Evolutionary conservation across 2,329 filamentous ascomycete genomes (phyloP), one percentile per base, ranked within the genome.

Genomic region (Fusarium proliferatum): DNA sequence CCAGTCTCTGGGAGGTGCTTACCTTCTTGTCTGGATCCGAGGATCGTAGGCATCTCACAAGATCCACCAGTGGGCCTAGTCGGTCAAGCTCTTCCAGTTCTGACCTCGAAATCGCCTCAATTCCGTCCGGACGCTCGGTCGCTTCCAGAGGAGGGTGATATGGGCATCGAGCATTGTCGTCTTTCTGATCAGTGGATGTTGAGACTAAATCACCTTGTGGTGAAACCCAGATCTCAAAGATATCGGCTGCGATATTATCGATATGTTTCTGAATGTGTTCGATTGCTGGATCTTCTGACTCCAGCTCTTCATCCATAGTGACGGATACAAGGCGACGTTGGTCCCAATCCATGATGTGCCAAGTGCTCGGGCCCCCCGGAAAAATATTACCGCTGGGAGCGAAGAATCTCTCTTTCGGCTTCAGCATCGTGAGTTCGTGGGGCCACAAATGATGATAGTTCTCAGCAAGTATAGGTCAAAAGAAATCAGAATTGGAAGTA

Each of bases 71-170:
- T 2, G 77, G 74, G 5, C 63, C 72, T 13, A 81, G 69, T 36
- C 80, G 67, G 36, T 79, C 78, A n/a, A 82, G 30, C 63, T 82
- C 80, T 39, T 73, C 57, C 3, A 82, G 68, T 13, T 79, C 73
- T n/a, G 72, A 61, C 17, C 80, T 71, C 3, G 23, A 57, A 3
- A 79, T 49, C 1, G 62, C 73, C 33, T 72, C 4, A 10, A 78
- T 58, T n/a, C 66, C 55, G 10, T 79, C 67, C 4, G 76, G 73
- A 7, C 61, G 46, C 10, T 66, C 34, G 30, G 76, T 67, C 21
- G 73, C 65, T 8, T 70, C 49, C 2, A 81, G 63, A 7, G 71
- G 73, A 19, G 77, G 75, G 42, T 80, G 76, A 39, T 73, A 75
- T 17, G 75, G 64, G 58, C 78, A 80, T 12, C 9, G 51, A 12